Evolutionary conservation across 2,329 filamentous ascomycete species (phyloP), one percentile per base, ranked within the genome.

Genomic region (Penicillium sp.): DNA sequence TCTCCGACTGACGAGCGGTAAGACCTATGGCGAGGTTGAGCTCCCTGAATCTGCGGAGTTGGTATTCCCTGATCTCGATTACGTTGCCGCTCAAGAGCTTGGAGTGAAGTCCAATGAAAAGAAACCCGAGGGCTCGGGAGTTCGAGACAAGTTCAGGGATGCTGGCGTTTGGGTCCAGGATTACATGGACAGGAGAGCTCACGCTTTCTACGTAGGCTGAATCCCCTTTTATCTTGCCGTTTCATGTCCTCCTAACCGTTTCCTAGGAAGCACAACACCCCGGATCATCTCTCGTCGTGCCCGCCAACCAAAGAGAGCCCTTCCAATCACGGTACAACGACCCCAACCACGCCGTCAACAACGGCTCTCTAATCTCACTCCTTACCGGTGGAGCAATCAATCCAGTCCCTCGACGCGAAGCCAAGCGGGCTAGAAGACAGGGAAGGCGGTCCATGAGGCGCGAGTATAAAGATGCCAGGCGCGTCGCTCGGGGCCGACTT

Each of bases 251-350:
- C 7, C 5, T 20, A 42, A 35, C n/a, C 7, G 8, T 2, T 9
- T 9, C 5, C 5, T 16, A 53, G 50, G 55, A 53, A 33, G 33
- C 27, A 2, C 39, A 58, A 11, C 41, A 58, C 16, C 45, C 38
- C 5, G 48, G 47, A 5, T 53, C 48, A n/a, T 49, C 48, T 22
- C 45, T 49, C 18, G 44, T 48, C n/a, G 30, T 48, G 1, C 35
- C 46, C 5, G 25, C 48, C 1, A 16, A 22, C 16, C 40, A 31
- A 16, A 47, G 39, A 6, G 44, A 20, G 22, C 8, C 14, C 27
- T 31, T 55, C 14, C 35, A 30, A 28, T 57, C 55, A 1, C 55
- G 55, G n/a, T 54, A 46, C 27, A 51, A 36, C 36, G 52, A 56
- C 20, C 52, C 49, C 10, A 45, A 47, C 8, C 54, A 57, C 16